phyloP scores from a whole-genome alignment of 2,329 filamentous ascomycete genomes.

The Paracoccidioides lutzii region DNA sequence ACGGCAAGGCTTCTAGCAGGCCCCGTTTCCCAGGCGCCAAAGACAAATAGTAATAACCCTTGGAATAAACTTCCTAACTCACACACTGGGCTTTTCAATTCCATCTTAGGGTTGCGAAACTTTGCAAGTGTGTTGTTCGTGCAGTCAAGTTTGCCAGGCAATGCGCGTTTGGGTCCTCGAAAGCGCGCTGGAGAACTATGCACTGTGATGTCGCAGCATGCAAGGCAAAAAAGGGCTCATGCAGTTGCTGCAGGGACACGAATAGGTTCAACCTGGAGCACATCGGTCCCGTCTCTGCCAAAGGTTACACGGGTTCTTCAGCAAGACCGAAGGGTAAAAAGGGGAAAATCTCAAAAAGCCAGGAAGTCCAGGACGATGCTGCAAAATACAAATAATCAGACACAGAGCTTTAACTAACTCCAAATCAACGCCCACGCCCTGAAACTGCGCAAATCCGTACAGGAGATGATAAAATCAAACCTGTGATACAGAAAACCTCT shows the following conservation, averaged over 20 bases:
- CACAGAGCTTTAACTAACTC: neutral
- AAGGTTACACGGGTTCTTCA: neutral
- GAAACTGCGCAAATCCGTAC: neutral
- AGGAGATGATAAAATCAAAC: neutral
- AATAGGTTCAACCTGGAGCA: neutral
- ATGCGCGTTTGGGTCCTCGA: too few relatives aligned
- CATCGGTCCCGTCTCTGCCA: neutral
- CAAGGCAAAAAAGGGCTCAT: neutral
- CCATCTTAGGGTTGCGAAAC: too few relatives aligned
- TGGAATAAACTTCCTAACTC: too few relatives aligned
- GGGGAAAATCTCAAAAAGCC: neutral
- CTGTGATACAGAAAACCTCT: neutral
- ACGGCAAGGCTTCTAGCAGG: too few relatives aligned
- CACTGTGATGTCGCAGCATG: neutral
- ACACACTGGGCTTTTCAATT: too few relatives aligned
- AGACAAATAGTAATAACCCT: too few relatives aligned
- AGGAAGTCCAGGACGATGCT: too few relatives aligned
- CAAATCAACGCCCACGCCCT: neutral
- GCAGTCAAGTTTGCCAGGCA: too few relatives aligned
- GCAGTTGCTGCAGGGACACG: neutral
- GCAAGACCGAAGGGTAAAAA: neutral
- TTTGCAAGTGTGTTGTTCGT: neutral
- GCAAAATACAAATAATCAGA: neutral
- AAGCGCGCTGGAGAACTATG: too few relatives aligned
- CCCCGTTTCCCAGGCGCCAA: too few relatives aligned